Conservation (phyloP, 164 flowering plant species). For the Nymphaea thermarum region DNA sequence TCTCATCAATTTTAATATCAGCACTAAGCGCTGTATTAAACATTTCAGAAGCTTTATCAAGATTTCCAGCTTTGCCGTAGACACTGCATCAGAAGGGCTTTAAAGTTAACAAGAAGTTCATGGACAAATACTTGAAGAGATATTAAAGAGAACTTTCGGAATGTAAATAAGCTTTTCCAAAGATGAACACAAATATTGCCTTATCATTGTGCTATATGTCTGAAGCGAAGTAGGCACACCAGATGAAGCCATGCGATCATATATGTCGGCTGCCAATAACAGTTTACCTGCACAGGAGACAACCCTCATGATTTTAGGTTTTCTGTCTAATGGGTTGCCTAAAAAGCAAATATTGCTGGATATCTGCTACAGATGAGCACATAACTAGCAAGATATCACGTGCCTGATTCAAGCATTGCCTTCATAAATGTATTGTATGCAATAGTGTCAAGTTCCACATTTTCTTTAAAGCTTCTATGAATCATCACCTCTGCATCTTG, state of each 20-base stretch:
- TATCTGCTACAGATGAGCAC: too few species aligned
- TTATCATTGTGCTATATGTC: constrained; percentile 83
- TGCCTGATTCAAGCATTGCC: constrained; percentile 84
- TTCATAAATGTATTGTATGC: constrained; percentile 85
- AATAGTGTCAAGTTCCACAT: constrained; percentile 68
- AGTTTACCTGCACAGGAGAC: constrained; percentile 45
- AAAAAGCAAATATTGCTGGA: too few species aligned
- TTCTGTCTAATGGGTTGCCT: too few species aligned
- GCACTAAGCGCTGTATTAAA: constrained; percentile 39
- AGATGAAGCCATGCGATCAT: constrained; percentile 48
- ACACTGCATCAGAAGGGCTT: constrained; percentile 45
- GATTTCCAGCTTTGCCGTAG: constrained; percentile 56
- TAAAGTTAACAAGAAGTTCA: too few species aligned
- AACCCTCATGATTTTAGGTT: too few species aligned
- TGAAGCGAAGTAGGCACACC: constrained; percentile 65
- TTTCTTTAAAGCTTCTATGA: constrained; percentile 23
- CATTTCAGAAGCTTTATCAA: constrained; percentile 67
- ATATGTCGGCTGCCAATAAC: constrained; percentile 58
- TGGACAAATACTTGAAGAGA: too few species aligned
- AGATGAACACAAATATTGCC: constrained; percentile 20
- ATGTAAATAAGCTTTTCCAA: too few species aligned
- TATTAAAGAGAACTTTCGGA: too few species aligned
- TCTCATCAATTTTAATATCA: constrained; percentile 59
- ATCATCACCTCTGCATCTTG: constrained; percentile 49
- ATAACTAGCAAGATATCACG: background rate